Percentiles rank a stretch among this genome's conserved stretches.
Evolutionary conservation across 139 green algal species (phyloP).

Genomic region (Cymbomonas tetramitiformis): DNA sequence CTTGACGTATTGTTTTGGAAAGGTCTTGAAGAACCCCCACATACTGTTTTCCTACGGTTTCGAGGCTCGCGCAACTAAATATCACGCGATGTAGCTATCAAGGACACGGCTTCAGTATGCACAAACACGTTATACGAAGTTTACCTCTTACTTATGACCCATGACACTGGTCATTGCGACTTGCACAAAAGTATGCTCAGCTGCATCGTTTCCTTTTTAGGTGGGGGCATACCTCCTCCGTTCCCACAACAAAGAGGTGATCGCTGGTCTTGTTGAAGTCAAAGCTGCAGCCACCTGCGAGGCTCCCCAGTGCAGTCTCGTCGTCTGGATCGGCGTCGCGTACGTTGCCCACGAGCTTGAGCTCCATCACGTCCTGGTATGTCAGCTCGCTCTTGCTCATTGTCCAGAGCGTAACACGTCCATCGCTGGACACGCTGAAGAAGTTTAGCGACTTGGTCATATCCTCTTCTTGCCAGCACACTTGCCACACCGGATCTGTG

Average conservation of each 20-base stretch:
- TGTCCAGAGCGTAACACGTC: slow-evolving; percentile 65
- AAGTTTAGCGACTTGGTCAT: slow-evolving; percentile 46
- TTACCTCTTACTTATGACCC: too few relatives aligned
- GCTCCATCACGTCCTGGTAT: slow-evolving; percentile 30
- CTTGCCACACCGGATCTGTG: slow-evolving; percentile 74
- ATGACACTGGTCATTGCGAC: too few relatives aligned
- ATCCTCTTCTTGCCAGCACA: slow-evolving; percentile 46
- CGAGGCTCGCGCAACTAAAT: too few relatives aligned
- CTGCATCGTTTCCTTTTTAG: too few relatives aligned
- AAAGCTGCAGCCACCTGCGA: slow-evolving; percentile 58
- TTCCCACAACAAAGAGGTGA: slow-evolving; percentile 26
- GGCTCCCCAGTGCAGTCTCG: slow-evolving; percentile 18
- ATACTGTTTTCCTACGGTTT: too few relatives aligned
- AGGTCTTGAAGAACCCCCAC: too few relatives aligned
- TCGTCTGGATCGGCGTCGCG: slow-evolving; percentile 14
- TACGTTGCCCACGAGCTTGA: slow-evolving; percentile 12
- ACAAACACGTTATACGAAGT: too few relatives aligned
- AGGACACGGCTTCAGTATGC: too few relatives aligned
- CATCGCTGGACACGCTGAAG: slow-evolving; percentile 44
- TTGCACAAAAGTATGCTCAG: too few relatives aligned
- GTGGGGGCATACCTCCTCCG: too few relatives aligned
- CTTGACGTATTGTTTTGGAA: too few relatives aligned
- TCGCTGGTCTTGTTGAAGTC: slow-evolving; percentile 66
- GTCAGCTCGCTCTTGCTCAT: slow-evolving; percentile 65
- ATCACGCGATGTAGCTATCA: too few relatives aligned